Base-by-base conservation (phyloP, 2,329 filamentous ascomycete species). In the Malbranchea cinnamomea region DNA sequence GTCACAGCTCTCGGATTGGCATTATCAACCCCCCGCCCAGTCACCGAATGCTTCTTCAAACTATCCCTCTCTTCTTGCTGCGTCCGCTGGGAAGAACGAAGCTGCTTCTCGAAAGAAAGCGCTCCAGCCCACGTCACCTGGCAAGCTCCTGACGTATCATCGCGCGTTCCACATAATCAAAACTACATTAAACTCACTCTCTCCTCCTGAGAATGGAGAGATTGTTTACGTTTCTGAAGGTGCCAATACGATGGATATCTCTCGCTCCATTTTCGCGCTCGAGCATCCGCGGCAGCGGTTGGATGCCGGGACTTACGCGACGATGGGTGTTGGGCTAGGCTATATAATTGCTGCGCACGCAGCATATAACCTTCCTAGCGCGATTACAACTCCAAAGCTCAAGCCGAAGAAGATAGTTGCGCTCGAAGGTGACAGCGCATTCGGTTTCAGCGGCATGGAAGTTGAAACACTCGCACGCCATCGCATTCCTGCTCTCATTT, bases 231-330 rank as follows among this genome's bases (percentile, higher is more conserved):
- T 71, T 20, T 67, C 65, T 1, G 67, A 72, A 49, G 67, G 68
- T 5, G 65, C 68, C 6, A 71, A 71, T 41, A 69, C 67, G 5
- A 73, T 71, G 68, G 68, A 72, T 39, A 70, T 71, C 31, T 68
- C 64, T 2, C 62, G 68, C 12, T 63, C 61, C 8, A 54, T 61
- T 24, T 71, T 72, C 42, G 56, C 62, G 0, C 53, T 71, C 11
- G 53, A 66, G 17, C 56, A 68, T 38, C 67, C 67, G 2, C 60
- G 68, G 11, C 57, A 67, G 10, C 59, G 64, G 13, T 59, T 73
- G 13, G 68, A 72, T 44, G 67, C 68, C 3, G 67, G 67, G 1
- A 71, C 67, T 0, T 63, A 68, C 36, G 68, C 66, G 3, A 71
- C 67, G 1, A 71, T 72, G 68, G 68, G 68, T 1, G 62, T 71